Evolutionary conservation across 1,139 yeast species (phyloP).

Genomic region (Yamadazyma blattariae): DNA sequence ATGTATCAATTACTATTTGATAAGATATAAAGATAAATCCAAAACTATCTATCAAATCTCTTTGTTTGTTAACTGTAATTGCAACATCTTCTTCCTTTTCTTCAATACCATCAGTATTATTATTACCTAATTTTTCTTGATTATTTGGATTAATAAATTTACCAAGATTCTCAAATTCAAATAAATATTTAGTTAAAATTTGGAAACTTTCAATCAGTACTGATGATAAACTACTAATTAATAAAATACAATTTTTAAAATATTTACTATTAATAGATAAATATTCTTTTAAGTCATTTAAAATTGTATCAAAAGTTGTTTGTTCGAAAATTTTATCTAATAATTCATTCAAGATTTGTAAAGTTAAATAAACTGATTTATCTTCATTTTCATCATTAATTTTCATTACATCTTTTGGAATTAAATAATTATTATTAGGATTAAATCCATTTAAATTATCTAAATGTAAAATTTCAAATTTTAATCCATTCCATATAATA

Average conservation of each 20-base stretch:
- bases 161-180: conserved; percentile 36
- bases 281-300: conserved; percentile 57
- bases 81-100: conserved; percentile 28
- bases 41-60: conserved; percentile 57
- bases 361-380: conserved; percentile 44
- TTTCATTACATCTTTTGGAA: conserved; percentile 28
- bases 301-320: conserved; percentile 32
- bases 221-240: conserved; percentile 56
- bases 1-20: conserved; percentile 17
- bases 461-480: conserved; percentile 80
- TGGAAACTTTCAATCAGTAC: conserved; percentile 40
- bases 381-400: conserved; percentile 38
- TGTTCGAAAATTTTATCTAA: conserved; percentile 27
- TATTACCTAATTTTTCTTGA: conserved; percentile 2
- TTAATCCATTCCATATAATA: conserved; percentile 82
- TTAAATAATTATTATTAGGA: conserved; percentile 22
- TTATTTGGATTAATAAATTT: conserved; percentile 26
- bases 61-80: conserved; percentile 52
- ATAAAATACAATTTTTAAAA: conserved; percentile 55
- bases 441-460: conserved; percentile 34
- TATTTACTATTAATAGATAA: conserved; percentile 52
- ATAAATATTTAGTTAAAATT: conserved; percentile 36
- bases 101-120: too few relatives aligned
- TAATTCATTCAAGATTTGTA: conserved; percentile 46
- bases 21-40: conserved; percentile 49